These are phyloP conservation scores for Aquilaria agallochum DNA, from an alignment of 441 rosid genomes.

Conservation along the genomic window DNA sequence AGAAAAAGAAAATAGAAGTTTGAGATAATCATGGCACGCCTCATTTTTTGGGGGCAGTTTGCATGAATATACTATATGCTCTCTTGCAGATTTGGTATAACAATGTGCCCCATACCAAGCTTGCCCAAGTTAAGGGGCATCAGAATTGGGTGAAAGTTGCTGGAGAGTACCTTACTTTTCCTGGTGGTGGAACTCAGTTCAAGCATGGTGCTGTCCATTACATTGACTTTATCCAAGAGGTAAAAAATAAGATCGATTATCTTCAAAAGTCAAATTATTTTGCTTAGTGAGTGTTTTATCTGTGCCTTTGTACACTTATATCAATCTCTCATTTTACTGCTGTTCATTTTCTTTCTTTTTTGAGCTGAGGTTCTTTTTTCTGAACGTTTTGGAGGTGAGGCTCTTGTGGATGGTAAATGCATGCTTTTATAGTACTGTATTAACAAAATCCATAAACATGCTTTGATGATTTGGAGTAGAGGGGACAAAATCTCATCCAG, in stretches of 20 bases:
- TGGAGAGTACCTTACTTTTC: conserved; percentile 86
- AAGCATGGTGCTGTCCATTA: conserved; percentile 92
- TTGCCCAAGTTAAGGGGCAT: conserved; percentile 79
- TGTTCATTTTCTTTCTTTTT: background rate
- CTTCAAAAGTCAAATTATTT: background rate
- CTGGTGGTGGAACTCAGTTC: conserved; percentile 97
- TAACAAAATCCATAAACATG: too few species aligned
- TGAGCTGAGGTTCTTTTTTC: background rate
- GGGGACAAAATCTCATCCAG: too few species aligned
- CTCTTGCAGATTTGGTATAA: conserved; percentile 73
- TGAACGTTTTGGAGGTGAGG: too few species aligned
- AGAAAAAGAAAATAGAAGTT: background rate
- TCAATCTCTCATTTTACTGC: too few species aligned
- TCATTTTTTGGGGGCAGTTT: background rate
- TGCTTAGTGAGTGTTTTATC: too few species aligned
- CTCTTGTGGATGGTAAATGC: too few species aligned
- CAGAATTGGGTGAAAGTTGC: conserved; percentile 92
- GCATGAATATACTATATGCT: conserved; percentile 6
- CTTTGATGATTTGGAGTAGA: too few species aligned
- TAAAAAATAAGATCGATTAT: conserved; percentile 21
- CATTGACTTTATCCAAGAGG: conserved; percentile 86
- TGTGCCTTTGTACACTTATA: too few species aligned
- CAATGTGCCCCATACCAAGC: conserved; percentile 86
- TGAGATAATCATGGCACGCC: background rate
- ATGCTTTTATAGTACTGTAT: too few species aligned